Evolutionary conservation across 2,329 filamentous ascomycete species (phyloP), one percentile per base, ranked within the genome.

Genomic region (Calonectria crousiana): DNA sequence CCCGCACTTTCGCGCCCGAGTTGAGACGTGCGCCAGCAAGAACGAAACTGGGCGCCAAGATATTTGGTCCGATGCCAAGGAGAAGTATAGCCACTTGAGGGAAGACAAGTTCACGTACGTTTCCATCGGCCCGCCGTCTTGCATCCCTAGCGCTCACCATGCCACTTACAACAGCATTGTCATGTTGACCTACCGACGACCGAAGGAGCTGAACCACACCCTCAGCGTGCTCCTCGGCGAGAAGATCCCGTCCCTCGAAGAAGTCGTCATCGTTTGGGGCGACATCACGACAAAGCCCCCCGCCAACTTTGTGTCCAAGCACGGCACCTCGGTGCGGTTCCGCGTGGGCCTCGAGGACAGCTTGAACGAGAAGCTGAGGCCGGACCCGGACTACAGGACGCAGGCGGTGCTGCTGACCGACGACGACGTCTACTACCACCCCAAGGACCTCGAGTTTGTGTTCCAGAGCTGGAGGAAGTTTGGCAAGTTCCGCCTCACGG

Each of bases 211-310:
- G 1, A 80, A 82, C n/a, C 41, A 74, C 26, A 84, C 82, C 10
- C 74, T 85, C 2, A 44, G 64, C 11, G 69, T 70, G 1, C 74
- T 85, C 6, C 74, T 83, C 8, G 38, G 44, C 23, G 69, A 77
- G 30, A 62, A 79, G 26, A 82, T 85, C 0, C 83, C 83, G 1
- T 85, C 84, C 0, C 79, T 85, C 0, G 75, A 77, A 38, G 84
- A 85, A 53, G 77, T 85, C 8, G 82, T 84, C 51, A 52, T 85
- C 23, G 75, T 85, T 16, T 86, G 84, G 84, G 84, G 84, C 76
- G 80, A 85, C 28, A 36, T 82, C 41, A 78, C 82, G 5, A 68
- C 74, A 5, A 30, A 75, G 2, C 81, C 82, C 0, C 84, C 84
- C 0, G 36, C 66, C 0, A 74, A 79, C 53, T 85, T 73, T 30